phyloP scores from a whole-genome alignment of 1,284 basidiomycete genomes.

The Leucocoprinus gongylophorus region DNA sequence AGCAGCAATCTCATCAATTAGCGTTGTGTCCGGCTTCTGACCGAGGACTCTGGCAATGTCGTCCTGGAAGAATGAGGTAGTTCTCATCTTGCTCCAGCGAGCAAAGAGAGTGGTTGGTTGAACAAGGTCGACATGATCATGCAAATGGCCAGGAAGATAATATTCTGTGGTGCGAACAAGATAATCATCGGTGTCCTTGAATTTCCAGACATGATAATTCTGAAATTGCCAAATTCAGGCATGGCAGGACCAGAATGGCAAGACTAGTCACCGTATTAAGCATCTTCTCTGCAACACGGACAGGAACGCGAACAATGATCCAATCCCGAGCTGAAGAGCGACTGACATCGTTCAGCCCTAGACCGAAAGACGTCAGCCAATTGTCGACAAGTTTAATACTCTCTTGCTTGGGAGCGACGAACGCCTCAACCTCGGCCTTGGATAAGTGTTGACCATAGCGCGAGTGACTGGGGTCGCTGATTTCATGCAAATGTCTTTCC shows the following conservation, averaged over 20 bases:
- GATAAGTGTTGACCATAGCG: conserved; percentile 65
- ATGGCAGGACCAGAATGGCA: not conserved
- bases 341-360: conserved; percentile 39
- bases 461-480: conserved; percentile 55
- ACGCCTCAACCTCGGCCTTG: conserved; percentile 52
- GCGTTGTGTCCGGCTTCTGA: conserved; percentile 24
- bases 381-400: conserved; percentile 48
- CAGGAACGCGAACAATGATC: conserved; percentile 54
- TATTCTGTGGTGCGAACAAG: conserved; percentile 65
- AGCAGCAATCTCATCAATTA: conserved; percentile 39
- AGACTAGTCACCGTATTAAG: conserved; percentile 49
- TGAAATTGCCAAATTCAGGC: conserved; percentile 20
- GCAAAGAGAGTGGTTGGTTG: conserved; percentile 72
- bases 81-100: conserved; percentile 39
- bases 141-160: conserved; percentile 55
- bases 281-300: conserved; percentile 59
- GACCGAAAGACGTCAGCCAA: conserved; percentile 57
- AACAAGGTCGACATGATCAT: conserved; percentile 61
- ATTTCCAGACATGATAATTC: conserved; percentile 59
- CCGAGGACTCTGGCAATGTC: not conserved
- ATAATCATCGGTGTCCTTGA: conserved; percentile 43
- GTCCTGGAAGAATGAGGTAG: conserved; percentile 24
- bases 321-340: conserved; percentile 64
- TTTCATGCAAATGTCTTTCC: conserved; percentile 57
- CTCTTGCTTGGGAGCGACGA: conserved; percentile 51